phyloP scores from a whole-genome alignment of 768 basidiomycete genomes.

The Boletus rufocinnamomeus region DNA sequence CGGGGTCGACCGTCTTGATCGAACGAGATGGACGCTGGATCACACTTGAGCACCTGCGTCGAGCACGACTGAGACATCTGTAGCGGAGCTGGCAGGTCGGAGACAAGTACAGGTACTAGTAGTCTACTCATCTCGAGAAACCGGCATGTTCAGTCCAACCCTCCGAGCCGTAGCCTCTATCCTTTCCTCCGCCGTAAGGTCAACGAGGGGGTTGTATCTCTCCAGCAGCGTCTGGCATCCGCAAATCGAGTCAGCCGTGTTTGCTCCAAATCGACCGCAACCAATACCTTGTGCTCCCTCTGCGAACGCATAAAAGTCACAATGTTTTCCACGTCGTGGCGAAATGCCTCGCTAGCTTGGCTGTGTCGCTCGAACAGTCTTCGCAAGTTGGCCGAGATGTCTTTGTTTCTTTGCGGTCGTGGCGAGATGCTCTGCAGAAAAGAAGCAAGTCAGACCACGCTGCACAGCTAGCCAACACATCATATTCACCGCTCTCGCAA shows the following conservation, averaged over 20 bases:
- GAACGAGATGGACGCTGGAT: slow-evolving; percentile 64
- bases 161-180: slow-evolving; percentile 82
- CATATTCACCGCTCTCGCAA: slow-evolving; percentile 28
- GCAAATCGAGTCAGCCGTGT: background rate
- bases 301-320: slow-evolving; percentile 72
- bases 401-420: slow-evolving; percentile 40
- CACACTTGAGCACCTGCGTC: slow-evolving; percentile 58
- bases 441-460: background rate
- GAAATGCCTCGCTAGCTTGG: slow-evolving; percentile 31
- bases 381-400: slow-evolving; percentile 55
- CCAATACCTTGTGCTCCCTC: slow-evolving; percentile 68
- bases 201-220: slow-evolving; percentile 83
- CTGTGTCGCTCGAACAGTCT: slow-evolving; percentile 47
- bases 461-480: background rate
- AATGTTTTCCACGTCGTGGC: slow-evolving; percentile 57
- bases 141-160: slow-evolving; percentile 86
- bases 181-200: slow-evolving; percentile 78
- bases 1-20: slow-evolving; percentile 44
- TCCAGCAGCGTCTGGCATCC: slow-evolving; percentile 67
- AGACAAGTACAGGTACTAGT: slow-evolving; percentile 5
- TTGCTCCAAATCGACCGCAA: slow-evolving; percentile 14
- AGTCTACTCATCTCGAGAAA: slow-evolving; percentile 31
- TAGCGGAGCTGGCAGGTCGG: background rate
- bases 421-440: slow-evolving; percentile 39
- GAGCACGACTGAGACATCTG: slow-evolving; percentile 2